Conservation (phyloP, 2,329 filamentous ascomycete species). For the Nothopassalora personata region DNA sequence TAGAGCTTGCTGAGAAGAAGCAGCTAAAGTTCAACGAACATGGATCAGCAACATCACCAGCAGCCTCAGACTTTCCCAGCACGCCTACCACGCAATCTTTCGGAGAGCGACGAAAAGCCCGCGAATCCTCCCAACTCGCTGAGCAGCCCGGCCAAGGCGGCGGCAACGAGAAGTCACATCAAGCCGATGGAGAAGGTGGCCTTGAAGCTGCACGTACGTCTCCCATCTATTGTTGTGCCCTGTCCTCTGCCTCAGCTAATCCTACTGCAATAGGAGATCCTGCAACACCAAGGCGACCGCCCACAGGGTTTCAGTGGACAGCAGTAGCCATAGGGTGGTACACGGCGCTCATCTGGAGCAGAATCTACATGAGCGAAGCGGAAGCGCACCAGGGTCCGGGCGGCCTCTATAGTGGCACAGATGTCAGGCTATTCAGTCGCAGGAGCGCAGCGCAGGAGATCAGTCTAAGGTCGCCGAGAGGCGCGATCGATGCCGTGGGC, state of each 20-base stretch:
- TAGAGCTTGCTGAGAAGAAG: conserved; percentile 15
- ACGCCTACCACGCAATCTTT: neutral
- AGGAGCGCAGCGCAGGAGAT: conserved; percentile 54
- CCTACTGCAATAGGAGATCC: neutral
- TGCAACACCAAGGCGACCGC: conserved; percentile 3
- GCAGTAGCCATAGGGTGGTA: conserved; percentile 70
- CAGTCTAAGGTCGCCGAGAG: conserved; percentile 69
- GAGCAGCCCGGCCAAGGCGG: conserved; percentile 6
- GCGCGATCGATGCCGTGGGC: conserved; percentile 88
- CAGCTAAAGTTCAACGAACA: conserved; percentile 7
- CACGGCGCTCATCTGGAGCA: conserved; percentile 87
- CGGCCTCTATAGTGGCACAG: conserved; percentile 89
- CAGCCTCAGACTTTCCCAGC: conserved; percentile 10
- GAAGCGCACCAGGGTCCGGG: conserved; percentile 72
- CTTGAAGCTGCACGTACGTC: conserved; percentile 11
- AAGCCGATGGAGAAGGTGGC: conserved; percentile 15
- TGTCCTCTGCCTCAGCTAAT: neutral
- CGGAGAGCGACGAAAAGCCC: conserved; percentile 9
- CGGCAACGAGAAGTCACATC: conserved; percentile 4
- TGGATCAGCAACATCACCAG: conserved; percentile 2
- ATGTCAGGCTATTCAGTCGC: conserved; percentile 78
- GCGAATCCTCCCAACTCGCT: conserved; percentile 14
- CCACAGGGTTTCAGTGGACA: conserved; percentile 17
- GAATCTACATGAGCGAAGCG: conserved; percentile 83
- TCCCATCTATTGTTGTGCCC: neutral